Base-by-base conservation (phyloP, 352 stramenopile species). In the Globisporangium barbulae region DNA sequence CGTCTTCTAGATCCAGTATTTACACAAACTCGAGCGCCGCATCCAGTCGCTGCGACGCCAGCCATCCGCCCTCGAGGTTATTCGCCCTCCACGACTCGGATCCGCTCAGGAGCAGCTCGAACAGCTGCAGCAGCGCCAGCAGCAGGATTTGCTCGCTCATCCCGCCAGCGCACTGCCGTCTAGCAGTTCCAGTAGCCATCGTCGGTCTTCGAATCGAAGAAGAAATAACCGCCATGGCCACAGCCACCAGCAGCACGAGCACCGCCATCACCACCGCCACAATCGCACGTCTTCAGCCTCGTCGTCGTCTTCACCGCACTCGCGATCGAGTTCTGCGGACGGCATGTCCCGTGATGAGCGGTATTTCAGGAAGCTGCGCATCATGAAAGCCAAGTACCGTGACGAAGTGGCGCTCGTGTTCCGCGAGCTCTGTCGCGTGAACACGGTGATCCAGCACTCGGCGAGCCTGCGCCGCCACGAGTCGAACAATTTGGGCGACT, bases 331-430 rank as follows among this genome's bases (percentile, higher is more conserved):
- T 19, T 53, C 49, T 15, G 10, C 39, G 9, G 31, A 53, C 33
- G 22, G 21, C 25, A 22, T 48, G 13, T 59, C 62, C 22, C 76
- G 76, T 6, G 80, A 91, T 33, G 73, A 83, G 54, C 70, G 75
- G 61, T 94, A 94, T 63, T 90, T 90, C 57, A 68, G 73, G 12
- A 85, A 85, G 39, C 74, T 94, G 19, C 72, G 72, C 17, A 68
- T 78, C 21, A 91, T 94, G 81, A 87, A 89, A 52, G 76, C 47
- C 13, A 72, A 83, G 64, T 94, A 94, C 63, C 84, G 85, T 13
- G 83, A 94, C 61, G 82, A 92, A 70, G 80, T 94, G 19, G 83
- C 84, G 31, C 64, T 94, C 56, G 85, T 94, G 41, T 91, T 86
- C 59, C 81, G 81, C 10, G 85, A 94, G 60, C 73, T 94, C 31